These are phyloP conservation scores for Cucurbita maxima DNA, from an alignment of 306 rosid species.

Conservation along the genomic window DNA sequence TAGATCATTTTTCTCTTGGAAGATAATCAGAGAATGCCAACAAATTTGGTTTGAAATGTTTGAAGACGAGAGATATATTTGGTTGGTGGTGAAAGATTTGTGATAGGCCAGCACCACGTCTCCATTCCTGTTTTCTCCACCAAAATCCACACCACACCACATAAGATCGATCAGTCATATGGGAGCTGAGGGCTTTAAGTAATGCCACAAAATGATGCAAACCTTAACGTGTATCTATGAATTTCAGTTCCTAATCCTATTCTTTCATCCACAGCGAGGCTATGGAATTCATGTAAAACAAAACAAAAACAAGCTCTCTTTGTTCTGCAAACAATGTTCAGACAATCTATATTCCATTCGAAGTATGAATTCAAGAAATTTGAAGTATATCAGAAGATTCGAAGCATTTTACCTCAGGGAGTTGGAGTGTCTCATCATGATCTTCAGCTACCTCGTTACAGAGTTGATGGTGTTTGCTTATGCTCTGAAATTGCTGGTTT, in stretches of 20 bases:
- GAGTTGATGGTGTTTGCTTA: not conserved
- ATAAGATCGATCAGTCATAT: not conserved
- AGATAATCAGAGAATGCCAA: not conserved
- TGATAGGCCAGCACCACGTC: not conserved
- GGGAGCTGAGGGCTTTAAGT: not conserved
- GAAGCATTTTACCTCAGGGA: not conserved
- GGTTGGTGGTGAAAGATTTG: not conserved
- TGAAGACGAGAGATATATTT: not conserved
- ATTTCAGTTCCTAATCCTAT: not conserved
- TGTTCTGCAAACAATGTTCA: too few species aligned
- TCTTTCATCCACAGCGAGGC: not conserved
- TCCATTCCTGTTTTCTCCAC: slow-evolving; percentile 1
- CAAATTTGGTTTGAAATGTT: not conserved
- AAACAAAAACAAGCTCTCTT: too few species aligned
- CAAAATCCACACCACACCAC: not conserved
- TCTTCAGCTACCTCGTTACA: not conserved
- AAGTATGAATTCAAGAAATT: not conserved
- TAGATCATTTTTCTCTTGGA: not conserved
- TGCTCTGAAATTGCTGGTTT: slow-evolving; percentile 3
- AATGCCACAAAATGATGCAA: not conserved
- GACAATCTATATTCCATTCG: too few species aligned
- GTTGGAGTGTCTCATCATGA: not conserved
- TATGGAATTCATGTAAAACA: not conserved
- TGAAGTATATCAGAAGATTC: not conserved
- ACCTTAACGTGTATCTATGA: not conserved